Base-by-base conservation (phyloP, 2,329 filamentous ascomycete genomes). In the Blumeriella jaapii region DNA sequence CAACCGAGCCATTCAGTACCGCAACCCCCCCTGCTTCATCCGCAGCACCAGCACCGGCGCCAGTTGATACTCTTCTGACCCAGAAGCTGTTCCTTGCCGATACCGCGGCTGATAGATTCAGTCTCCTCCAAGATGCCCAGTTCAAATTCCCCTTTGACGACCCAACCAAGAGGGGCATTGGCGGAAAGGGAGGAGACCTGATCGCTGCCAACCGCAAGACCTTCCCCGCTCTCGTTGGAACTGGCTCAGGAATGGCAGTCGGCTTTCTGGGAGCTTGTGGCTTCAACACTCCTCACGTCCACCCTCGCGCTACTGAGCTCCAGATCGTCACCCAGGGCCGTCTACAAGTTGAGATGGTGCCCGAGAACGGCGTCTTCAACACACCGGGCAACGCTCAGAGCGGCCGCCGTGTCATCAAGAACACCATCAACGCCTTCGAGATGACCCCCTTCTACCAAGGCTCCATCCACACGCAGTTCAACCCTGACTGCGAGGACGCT, bases 271-370 rank as follows among this genome's bases (percentile, higher is more conserved):
- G 61, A 20, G 57, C 61, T 22, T 74, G 69, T 48, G 69, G 65
- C 39, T 67, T 74, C 55, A 71, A 70, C 59, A 71, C 65, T 6
- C 66, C 68, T 12, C 69, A 73, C 57, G 60, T 67, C 3, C 69
- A 72, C 54, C 67, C 66, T 31, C 67, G 69, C 26, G 62, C 64
- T 19, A 60, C 63, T 19, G 68, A 73, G 57, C 62, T 73, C 33
- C 64, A 68, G 42, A 57, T 70, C 51, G 61, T 71, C 46, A 61
- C 63, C 29, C 45, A 62, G 25, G 69, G 69, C 35, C 57, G 53
- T 14, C 53, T 72, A 42, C 57, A 67, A 36, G 64, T 65, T 27
- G 64, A 68, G 47, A 69, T 71, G 61, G 56, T 67, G 2, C 60
- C 66, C 12, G 69, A 71, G 55, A 69, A 69, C 53, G 63, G 64